These are phyloP conservation scores for Biscogniauxia sp. DNA, from an alignment of 2,329 filamentous ascomycete species.

Conservation along the genomic window DNA sequence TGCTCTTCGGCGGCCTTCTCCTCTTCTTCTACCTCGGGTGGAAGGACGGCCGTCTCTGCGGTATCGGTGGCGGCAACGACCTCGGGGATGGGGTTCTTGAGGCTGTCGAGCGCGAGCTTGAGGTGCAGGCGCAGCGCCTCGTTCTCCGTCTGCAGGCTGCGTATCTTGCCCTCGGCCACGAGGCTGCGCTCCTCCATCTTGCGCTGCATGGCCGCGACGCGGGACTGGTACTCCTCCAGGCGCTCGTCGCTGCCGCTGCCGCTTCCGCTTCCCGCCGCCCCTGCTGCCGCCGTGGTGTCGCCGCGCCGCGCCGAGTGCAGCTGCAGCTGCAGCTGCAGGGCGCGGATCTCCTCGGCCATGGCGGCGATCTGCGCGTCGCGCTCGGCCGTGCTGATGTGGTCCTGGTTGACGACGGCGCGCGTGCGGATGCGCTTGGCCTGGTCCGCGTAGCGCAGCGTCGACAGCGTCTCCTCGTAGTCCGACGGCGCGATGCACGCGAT, in stretches of 20 bases:
- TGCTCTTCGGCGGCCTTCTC: conserved; percentile 26
- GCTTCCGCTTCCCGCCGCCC: conserved; percentile 68
- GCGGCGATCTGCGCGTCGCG: conserved; percentile 89
- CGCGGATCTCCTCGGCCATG: conserved; percentile 93
- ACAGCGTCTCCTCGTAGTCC: conserved; percentile 96
- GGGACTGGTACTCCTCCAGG: conserved; percentile 90
- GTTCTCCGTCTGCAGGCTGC: conserved; percentile 83
- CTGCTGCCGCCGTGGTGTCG: conserved; percentile 57
- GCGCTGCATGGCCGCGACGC: conserved; percentile 85
- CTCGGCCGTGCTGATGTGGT: conserved; percentile 87
- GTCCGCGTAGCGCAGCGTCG: conserved; percentile 93
- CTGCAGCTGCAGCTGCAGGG: conserved; percentile 80
- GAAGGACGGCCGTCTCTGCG: conserved; percentile 18
- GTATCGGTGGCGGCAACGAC: conserved; percentile 36
- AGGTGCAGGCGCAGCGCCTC: conserved; percentile 86
- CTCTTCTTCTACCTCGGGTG: conserved; percentile 22
- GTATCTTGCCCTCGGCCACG: conserved; percentile 91
- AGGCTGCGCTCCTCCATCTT: conserved; percentile 93
- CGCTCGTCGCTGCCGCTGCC: conserved; percentile 78
- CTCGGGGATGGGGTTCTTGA: conserved; percentile 86
- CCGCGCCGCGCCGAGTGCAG: conserved; percentile 51
- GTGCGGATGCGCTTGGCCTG: conserved; percentile 97
- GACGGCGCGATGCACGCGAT: conserved; percentile 94
- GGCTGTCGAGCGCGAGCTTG: conserved; percentile 77
- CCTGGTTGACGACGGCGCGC: conserved; percentile 91